These are phyloP conservation scores for Sporothrix humicola DNA, from an alignment of 2,329 filamentous ascomycete genomes.

Conservation along the genomic window DNA sequence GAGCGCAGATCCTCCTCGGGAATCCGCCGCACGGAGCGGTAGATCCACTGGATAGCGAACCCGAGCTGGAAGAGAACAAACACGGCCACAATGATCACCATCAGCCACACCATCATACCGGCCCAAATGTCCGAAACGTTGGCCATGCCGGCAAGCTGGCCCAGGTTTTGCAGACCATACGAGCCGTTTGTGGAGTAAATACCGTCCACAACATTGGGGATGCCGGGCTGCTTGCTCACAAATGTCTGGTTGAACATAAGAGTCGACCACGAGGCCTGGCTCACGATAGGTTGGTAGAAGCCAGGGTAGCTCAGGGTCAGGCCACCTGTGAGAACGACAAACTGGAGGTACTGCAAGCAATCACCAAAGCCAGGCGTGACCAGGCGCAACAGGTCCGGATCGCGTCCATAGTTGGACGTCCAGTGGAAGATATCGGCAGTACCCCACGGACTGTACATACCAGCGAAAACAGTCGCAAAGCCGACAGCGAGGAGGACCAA, in stretches of 20 bases:
- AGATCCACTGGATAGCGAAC: constrained; percentile 77
- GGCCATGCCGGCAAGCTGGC: constrained; percentile 82
- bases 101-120: constrained; percentile 89
- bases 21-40: constrained; percentile 71
- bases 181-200: constrained; percentile 81
- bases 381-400: constrained; percentile 86
- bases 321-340: constrained; percentile 84
- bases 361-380: constrained; percentile 97
- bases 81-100: constrained; percentile 73
- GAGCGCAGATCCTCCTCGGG: constrained; percentile 85
- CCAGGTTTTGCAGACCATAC: constrained; percentile 79
- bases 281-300: constrained; percentile 90
- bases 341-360: constrained; percentile 96
- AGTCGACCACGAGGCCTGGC: constrained; percentile 84
- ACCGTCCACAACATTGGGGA: constrained; percentile 75
- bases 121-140: constrained; percentile 84
- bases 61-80: constrained; percentile 75
- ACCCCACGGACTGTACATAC: constrained; percentile 92
- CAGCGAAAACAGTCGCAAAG: constrained; percentile 80
- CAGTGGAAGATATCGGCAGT: constrained; percentile 88
- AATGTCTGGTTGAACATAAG: constrained; percentile 95
- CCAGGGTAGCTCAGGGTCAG: constrained; percentile 89
- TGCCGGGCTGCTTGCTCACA: constrained; percentile 70
- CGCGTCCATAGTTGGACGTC: constrained; percentile 97
- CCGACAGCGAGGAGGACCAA: constrained; percentile 79